Base-by-base conservation (phyloP, 805 yeast species). In the Sugiyamaella chiloensis region DNA sequence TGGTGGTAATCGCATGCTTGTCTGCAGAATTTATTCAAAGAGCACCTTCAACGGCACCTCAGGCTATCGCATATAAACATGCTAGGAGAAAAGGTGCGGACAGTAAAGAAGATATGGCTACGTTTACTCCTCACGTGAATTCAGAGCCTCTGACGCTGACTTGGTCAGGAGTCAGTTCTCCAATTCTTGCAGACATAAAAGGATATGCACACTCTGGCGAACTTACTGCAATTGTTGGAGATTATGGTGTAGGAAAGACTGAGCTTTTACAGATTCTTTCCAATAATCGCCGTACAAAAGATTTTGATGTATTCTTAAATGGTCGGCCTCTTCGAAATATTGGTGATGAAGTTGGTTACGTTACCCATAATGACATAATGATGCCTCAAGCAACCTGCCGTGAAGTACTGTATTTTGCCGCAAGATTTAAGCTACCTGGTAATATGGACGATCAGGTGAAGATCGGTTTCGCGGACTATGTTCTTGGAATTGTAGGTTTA, bases 231-330 rank as follows among this genome's bases (percentile, higher is more conserved):
- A 70, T 85, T 50, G 83, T 85, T 89, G 91, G 93, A 60, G 85
- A 83, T 43, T 83, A 90, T 27, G 91, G 91, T 69, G 90, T 90
- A 39, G 91, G 91, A 69, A 85, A 85, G 60, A 85, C 91, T 23
- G 85, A 90, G 2, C 69, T 85, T 49, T 71, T 85, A 57, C 83
- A 85, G 64, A 80, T 83, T 56, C 73, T 85, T 52, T 81, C 81
- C 59, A 76, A 90, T 63, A 76, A 81, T 46, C 76, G 80, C 35
- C 70, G 76, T 62, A 90, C 90, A 65, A 80, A 78, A 35, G 75
- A 87, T 32, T 86, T 86, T 57, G 83, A 82, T 57, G 74, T 80
- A 72, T 67, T 82, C 62, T 89, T 85, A 20, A 84, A 85, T 62
- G 89, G 88, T 46, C 72, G 72, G 42, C 73, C 78, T 4, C 69